Base-by-base conservation (phyloP, 2,329 filamentous ascomycete genomes). In the Cryphonectria radicalis region DNA sequence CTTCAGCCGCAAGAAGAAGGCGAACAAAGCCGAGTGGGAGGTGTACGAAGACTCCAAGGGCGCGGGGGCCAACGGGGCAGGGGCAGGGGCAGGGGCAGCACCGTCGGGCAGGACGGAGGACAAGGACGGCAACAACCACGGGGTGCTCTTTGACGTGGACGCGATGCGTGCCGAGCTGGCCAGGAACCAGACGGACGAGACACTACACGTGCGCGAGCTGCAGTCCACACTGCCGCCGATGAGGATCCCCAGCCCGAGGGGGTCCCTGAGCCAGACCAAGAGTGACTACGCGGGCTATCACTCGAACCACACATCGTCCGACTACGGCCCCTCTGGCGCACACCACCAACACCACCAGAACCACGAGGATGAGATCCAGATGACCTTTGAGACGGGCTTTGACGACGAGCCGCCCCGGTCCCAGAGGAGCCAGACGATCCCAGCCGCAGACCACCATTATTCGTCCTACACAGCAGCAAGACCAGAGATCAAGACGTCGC, bases 81-180 rank as follows among this genome's bases (percentile, higher is more conserved):
- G 37, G 37, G 79, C 37, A 78, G 37, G 37, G 37, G 37, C 37
- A 40, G 37, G 8, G 11, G 46, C 46, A n/a, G 22, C 46, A 8
- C 77, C 35, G 79, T 80, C 67, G 3, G 50, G 67, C 57, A 83
- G 82, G 70, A 82, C 82, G 11, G 85, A 87, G 69, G 85, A 85
- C 22, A 84, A 84, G 72, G 81, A 84, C 11, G 83, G 84, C 6
- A 86, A 81, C 70, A 90, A 89, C 76, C 83, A 84, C 59, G 88
- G 88, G 46, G 92, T 98, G 11, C 86, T 99, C 63, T 99, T 99
- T 77, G 96, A 99, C 77, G 90, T 99, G 63, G 96, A 99, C 77
- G 96, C 96, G 17, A 98, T 99, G 74, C 88, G 93, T 65, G 91
- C 93, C 13, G 93, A 97, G 77, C 84, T 99, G 46, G 93, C 93